Base-by-base conservation (phyloP, 331 rosid species). In the Quercus phellos region DNA sequence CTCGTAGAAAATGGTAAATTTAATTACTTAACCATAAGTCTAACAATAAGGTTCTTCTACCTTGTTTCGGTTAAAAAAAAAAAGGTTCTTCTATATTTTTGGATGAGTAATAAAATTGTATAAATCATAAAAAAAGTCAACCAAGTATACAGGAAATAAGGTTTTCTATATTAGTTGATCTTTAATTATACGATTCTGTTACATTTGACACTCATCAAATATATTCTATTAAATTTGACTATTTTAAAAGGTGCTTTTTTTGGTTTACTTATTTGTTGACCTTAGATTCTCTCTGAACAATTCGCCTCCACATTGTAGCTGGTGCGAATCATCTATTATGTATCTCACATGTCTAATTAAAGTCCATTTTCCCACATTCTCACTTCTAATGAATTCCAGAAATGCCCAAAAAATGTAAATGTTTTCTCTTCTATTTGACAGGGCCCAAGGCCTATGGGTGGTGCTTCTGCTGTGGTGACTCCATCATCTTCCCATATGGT, bases 401-500 rank as follows among this genome's bases (percentile, higher is more conserved):
- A 87, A 82, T 81, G 69, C 79, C 56, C 82, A 86, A 77, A 78
- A 46, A 80, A 75, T 63, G 84, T 81, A 81, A 81, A 74, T 79
- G 43, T 78, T 81, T 83, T 87, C 80, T 84, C 79, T 85, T 87
- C 87, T 78, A 87, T 80, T 79, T 87, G 78, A 78, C 88, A 93
- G 99, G 96, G 87, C 68, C 83, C 83, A 59, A 91, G 84, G 82
- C 92, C 86, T 61, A 79, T 85, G 74, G 93, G 81, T 77, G 90
- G 91, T 68, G 79, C 73, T 83, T 80, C 99, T 79, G 51, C 87
- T 4, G 85, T 30, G 64, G 88, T 83, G 77, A 83, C 94, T 79
- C 74, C 96, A 54, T 85, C 97, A 18, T 87, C 96, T 69, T 84
- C 91, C 34, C 93, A 80, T 21, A 78, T 86, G 81, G 84, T 82